Percentiles rank a stretch among this genome's conserved stretches.
Conservation (phyloP, 345 rosid genomes). For the Physaria fendleri region DNA sequence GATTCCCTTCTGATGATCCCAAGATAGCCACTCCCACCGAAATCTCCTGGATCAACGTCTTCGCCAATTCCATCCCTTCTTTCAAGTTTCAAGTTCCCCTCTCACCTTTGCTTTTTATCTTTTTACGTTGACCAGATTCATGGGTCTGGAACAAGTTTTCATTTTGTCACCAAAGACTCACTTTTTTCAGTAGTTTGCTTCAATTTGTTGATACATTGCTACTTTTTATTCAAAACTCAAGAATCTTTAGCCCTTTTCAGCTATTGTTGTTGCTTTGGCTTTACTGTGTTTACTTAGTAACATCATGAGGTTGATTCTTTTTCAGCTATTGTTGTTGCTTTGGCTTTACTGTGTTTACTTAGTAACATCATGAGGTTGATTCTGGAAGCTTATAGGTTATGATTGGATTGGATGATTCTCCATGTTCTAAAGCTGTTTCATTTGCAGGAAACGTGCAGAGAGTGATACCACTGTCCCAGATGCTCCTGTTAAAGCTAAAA, state of each 20-base stretch:
- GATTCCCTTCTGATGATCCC: slow-evolving; percentile 80
- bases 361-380: not conserved
- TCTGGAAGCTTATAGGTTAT: not conserved
- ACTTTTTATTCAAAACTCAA: not conserved
- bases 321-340: not conserved
- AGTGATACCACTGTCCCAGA: slow-evolving; percentile 63
- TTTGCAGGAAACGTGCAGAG: slow-evolving; percentile 80
- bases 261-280: slow-evolving; percentile 7
- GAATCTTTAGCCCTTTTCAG: not conserved
- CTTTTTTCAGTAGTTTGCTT: not conserved
- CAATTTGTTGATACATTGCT: not conserved
- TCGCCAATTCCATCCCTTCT: slow-evolving; percentile 79
- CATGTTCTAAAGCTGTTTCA: slow-evolving; percentile 8
- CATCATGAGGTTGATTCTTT: slow-evolving; percentile 4
- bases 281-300: not conserved
- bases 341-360: slow-evolving; percentile 8
- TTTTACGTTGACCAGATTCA: not conserved
- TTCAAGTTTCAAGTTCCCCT: slow-evolving; percentile 50
- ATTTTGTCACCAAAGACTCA: slow-evolving; percentile 1
- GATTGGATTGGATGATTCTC: not conserved
- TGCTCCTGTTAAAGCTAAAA: slow-evolving; percentile 64
- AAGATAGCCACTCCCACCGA: slow-evolving; percentile 73
- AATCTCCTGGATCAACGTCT: slow-evolving; percentile 85
- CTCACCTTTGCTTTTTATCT: not conserved
- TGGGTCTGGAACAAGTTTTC: not conserved